These are phyloP conservation scores for Thalassiosira allenii DNA, from an alignment of 352 stramenopile genomes.

Conservation along the genomic window DNA sequence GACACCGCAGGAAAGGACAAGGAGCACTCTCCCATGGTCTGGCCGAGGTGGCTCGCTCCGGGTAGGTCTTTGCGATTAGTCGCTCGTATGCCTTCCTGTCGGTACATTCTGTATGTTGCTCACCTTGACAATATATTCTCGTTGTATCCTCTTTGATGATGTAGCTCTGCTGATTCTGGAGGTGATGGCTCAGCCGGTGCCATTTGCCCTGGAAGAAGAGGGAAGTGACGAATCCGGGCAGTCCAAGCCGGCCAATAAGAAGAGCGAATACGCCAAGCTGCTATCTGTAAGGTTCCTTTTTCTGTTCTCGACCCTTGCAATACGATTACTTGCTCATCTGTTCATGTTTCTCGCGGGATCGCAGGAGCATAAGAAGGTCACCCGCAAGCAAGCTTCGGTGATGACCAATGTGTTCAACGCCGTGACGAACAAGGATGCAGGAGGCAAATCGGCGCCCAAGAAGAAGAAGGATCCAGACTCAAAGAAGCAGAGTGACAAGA, in stretches of 20 bases:
- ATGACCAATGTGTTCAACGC: slow-evolving; percentile 50
- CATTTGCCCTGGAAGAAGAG: slow-evolving; percentile 48
- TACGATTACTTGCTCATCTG: not conserved
- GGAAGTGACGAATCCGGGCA: slow-evolving; percentile 21
- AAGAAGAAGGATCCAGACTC: slow-evolving; percentile 61
- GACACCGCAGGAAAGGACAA: slow-evolving; percentile 7
- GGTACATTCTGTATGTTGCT: not conserved
- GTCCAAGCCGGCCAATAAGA: slow-evolving; percentile 53
- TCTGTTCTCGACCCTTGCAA: not conserved
- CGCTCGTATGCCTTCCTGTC: not conserved
- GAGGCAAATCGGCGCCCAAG: slow-evolving; percentile 29
- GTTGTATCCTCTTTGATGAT: not conserved
- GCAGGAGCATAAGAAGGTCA: slow-evolving; percentile 59
- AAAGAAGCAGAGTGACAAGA: slow-evolving; percentile 49
- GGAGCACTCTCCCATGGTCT: slow-evolving; percentile 46
- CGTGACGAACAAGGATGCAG: slow-evolving; percentile 45
- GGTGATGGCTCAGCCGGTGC: slow-evolving; percentile 81
- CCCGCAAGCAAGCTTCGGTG: slow-evolving; percentile 31
- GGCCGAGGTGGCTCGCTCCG: slow-evolving; percentile 79
- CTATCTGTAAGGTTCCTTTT: slow-evolving; percentile 19
- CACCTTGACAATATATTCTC: not conserved
- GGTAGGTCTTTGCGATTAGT: not conserved
- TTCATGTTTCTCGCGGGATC: too few relatives aligned
- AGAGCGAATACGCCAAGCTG: slow-evolving; percentile 59
- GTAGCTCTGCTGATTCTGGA: slow-evolving; percentile 75